Conservation (phyloP, 495 filamentous ascomycete genomes). For the Xanthoparmelia taractica region DNA sequence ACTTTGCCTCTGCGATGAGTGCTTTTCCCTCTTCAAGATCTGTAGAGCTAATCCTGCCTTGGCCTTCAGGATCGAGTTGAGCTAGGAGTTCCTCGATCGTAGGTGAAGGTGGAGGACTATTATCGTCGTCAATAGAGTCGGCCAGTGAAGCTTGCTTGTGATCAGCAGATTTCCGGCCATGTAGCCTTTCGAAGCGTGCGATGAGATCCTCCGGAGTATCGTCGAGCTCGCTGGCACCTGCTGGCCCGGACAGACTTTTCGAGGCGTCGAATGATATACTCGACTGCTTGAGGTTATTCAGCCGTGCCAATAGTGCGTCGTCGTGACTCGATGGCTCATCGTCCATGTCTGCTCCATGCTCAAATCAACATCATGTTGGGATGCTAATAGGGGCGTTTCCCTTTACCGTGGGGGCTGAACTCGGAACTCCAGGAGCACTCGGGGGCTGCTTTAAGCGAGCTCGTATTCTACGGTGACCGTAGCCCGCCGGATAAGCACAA, state of each 20-base stretch:
- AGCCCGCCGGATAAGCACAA: too few species aligned
- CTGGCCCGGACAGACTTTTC: constrained; percentile 6
- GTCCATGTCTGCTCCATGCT: constrained; percentile 17
- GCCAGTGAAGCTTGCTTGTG: not conserved
- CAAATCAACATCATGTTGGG: not conserved
- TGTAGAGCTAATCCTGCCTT: constrained; percentile 28
- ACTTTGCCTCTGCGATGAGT: constrained; percentile 30
- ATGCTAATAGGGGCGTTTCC: too few species aligned
- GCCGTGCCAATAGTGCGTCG: constrained; percentile 30
- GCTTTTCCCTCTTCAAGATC: constrained; percentile 28
- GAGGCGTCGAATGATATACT: constrained; percentile 21
- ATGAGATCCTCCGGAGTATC: constrained; percentile 28
- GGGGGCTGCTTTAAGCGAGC: too few species aligned
- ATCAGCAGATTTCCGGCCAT: constrained; percentile 22
- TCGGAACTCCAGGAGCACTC: too few species aligned
- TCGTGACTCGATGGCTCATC: constrained; percentile 27
- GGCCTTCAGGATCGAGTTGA: constrained; percentile 32
- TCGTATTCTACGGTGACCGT: too few species aligned
- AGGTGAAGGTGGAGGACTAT: constrained; percentile 24
- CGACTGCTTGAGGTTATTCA: constrained; percentile 37
- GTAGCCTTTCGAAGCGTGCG: constrained; percentile 29
- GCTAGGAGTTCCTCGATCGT: constrained; percentile 35
- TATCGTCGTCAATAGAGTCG: constrained; percentile 15
- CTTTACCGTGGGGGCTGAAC: too few species aligned
- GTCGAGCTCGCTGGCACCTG: constrained; percentile 10